A percentile compares a stretch with the other conserved stretches of the same genome.
Evolutionary conservation across 2,329 filamentous ascomycete species (phyloP).

Genomic region (Paraconiothyrium brasiliense): DNA sequence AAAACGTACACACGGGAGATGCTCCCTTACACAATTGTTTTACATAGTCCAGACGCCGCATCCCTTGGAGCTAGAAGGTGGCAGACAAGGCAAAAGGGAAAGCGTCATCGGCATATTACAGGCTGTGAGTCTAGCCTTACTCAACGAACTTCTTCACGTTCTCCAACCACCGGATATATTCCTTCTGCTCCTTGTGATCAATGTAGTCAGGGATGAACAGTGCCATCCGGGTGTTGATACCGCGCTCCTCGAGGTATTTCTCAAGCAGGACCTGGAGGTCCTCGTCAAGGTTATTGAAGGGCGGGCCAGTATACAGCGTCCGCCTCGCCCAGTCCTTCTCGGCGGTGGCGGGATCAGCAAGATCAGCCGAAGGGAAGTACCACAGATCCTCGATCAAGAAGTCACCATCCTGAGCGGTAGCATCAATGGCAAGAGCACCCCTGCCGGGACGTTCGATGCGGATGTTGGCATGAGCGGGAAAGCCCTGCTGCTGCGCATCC

Average conservation of each 20-base stretch:
- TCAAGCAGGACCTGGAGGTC: constrained; percentile 93
- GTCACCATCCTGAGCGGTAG: constrained; percentile 83
- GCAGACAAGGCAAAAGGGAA: constrained; percentile 30
- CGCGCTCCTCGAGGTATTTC: constrained; percentile 93
- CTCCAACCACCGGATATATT: constrained; percentile 91
- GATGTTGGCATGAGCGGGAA: constrained; percentile 85
- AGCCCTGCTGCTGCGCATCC: constrained; percentile 64
- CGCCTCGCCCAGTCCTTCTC: constrained; percentile 80
- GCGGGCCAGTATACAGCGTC: constrained; percentile 86
- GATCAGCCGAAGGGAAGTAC: constrained; percentile 80
- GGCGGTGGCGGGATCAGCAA: constrained; percentile 78
- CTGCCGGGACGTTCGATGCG: constrained; percentile 87
- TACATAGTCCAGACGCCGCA: constrained; percentile 37
- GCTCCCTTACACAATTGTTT: constrained; percentile 26
- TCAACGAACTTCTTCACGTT: constrained; percentile 87
- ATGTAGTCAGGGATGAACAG: constrained; percentile 96
- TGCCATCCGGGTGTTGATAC: constrained; percentile 85
- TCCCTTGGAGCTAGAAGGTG: constrained; percentile 23
- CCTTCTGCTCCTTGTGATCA: constrained; percentile 97
- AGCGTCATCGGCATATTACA: constrained; percentile 17
- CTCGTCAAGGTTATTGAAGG: constrained; percentile 93
- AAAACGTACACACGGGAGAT: constrained; percentile 15
- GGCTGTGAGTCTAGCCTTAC: constrained; percentile 36
- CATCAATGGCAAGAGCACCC: constrained; percentile 87
- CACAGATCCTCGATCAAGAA: constrained; percentile 91